phyloP scores from a whole-genome alignment of 345 rosid species.

The Schrenkiella parvula region DNA sequence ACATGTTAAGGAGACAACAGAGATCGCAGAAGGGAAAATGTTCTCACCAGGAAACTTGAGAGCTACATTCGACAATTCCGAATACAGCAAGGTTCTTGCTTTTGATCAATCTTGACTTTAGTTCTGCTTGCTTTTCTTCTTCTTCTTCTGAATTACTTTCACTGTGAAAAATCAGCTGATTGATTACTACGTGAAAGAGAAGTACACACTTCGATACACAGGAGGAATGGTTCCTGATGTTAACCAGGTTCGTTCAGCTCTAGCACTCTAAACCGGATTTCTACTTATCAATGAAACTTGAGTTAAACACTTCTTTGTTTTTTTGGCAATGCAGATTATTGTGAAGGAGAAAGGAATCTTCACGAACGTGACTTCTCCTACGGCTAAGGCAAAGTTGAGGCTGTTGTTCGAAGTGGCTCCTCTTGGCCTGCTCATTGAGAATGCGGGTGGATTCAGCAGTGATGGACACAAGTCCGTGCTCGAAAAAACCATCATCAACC shows the following conservation, averaged over 20 bases:
- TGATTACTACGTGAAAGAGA: constrained; percentile 82
- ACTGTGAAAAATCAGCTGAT: constrained; percentile 48
- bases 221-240: constrained; percentile 99
- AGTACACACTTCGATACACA: constrained; percentile 94
- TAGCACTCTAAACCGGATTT: not conserved
- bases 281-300: not conserved
- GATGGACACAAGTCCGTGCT: constrained; percentile 74
- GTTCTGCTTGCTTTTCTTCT: not conserved
- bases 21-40: constrained; percentile 82
- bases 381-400: constrained; percentile 94
- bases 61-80: constrained; percentile 88
- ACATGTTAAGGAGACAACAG: constrained; percentile 87
- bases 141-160: not conserved
- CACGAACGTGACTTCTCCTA: constrained; percentile 83
- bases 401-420: constrained; percentile 92
- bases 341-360: constrained; percentile 95
- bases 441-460: constrained; percentile 91
- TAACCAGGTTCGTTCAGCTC: constrained; percentile 54
- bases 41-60: constrained; percentile 98
- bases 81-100: constrained; percentile 57
- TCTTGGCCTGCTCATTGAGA: constrained; percentile 70
- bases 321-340: constrained; percentile 48
- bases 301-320: not conserved
- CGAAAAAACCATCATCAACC: constrained; percentile 58
- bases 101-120: not conserved